Percentiles rank a stretch among this genome's conserved stretches.
phyloP scores from a whole-genome alignment of 768 basidiomycete species.

The Chalciporus pseudorubinellus region DNA sequence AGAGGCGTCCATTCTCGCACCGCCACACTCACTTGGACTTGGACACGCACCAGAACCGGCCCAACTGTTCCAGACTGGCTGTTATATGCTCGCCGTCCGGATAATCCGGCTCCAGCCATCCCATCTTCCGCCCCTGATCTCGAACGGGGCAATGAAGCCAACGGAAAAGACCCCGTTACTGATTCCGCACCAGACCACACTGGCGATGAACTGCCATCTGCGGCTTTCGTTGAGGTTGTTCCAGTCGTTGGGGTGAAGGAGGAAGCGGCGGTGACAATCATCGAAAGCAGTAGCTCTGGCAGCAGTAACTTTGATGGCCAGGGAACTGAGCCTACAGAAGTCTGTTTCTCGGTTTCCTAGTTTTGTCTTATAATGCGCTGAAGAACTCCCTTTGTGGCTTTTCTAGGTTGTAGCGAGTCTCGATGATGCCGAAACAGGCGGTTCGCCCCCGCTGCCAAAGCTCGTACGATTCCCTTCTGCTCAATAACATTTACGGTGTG shows the following conservation, averaged over 20 bases:
- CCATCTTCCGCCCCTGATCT: constrained; percentile 11
- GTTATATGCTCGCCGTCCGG: constrained; percentile 30
- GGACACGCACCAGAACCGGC: constrained; percentile 36
- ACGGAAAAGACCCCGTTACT: not conserved
- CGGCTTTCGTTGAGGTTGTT: not conserved
- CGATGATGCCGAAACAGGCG: not conserved
- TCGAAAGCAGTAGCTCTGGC: not conserved
- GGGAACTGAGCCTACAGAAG: constrained; percentile 9
- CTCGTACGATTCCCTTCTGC: constrained; percentile 34
- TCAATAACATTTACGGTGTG: constrained; percentile 33
- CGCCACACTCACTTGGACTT: constrained; percentile 43
- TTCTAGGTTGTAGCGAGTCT: constrained; percentile 10
- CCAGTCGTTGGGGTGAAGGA: not conserved
- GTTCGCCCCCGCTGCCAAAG: constrained; percentile 8
- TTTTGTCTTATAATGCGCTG: constrained; percentile 8
- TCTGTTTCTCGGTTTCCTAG: constrained; percentile 15
- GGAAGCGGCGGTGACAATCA: not conserved
- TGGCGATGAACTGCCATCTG: not conserved
- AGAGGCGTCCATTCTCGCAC: constrained; percentile 46
- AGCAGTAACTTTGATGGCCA: not conserved
- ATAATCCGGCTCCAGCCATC: not conserved
- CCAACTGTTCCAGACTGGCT: constrained; percentile 46
- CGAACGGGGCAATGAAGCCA: constrained; percentile 16
- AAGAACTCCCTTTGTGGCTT: constrained; percentile 7
- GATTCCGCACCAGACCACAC: not conserved